Conservation (phyloP, 2,329 filamentous ascomycete genomes). For the Phaeomoniella chlamydospora region DNA sequence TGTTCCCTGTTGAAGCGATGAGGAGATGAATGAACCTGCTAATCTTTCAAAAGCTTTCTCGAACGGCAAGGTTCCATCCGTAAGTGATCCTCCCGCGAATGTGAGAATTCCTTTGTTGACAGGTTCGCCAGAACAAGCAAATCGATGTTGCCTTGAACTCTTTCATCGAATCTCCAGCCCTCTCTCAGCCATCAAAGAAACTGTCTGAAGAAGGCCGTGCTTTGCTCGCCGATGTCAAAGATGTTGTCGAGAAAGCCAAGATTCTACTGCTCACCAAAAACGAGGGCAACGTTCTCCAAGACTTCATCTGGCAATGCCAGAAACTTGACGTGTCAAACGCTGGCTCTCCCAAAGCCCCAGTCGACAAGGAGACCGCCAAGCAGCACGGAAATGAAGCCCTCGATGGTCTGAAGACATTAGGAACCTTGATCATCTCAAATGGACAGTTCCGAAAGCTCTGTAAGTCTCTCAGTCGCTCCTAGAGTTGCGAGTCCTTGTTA, state of each 20-base stretch:
- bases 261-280: slow-evolving; percentile 83
- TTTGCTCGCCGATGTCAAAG: slow-evolving; percentile 63
- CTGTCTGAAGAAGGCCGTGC: slow-evolving; percentile 69
- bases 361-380: slow-evolving; percentile 63
- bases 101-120: slow-evolving; percentile 24
- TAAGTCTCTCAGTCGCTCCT: slow-evolving; percentile 31
- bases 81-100: too few species aligned
- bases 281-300: slow-evolving; percentile 81
- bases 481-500: slow-evolving; percentile 8
- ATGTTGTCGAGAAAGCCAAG: slow-evolving; percentile 76
- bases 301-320: slow-evolving; percentile 92
- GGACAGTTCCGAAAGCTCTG: slow-evolving; percentile 87
- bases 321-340: slow-evolving; percentile 49
- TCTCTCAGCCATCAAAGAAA: slow-evolving; percentile 56
- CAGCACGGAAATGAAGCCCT: slow-evolving; percentile 74
- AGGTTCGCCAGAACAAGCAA: slow-evolving; percentile 95
- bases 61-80: slow-evolving; percentile 79
- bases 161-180: slow-evolving; percentile 55
- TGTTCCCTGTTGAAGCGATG: too few species aligned
- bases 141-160: slow-evolving; percentile 92
- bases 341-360: slow-evolving; percentile 46
- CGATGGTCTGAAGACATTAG: slow-evolving; percentile 74
- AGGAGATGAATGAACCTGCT: too few species aligned
- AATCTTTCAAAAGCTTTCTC: slow-evolving; percentile 51
- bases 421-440: slow-evolving; percentile 82